phyloP scores from a whole-genome alignment of 192 early-diverging fungal species.

The Umbelopsis ramanniana region DNA sequence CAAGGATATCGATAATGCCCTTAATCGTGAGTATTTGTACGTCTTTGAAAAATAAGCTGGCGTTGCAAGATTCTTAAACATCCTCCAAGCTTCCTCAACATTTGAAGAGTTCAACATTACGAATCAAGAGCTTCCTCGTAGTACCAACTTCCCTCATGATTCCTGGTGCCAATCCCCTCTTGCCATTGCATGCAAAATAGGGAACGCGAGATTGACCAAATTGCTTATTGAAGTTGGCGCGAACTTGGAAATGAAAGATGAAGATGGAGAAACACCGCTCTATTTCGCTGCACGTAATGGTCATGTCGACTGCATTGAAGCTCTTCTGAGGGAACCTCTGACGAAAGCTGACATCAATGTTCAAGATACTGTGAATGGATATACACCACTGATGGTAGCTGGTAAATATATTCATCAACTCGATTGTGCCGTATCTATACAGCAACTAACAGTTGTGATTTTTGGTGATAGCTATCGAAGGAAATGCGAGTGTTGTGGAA shows the following conservation, averaged over 20 bases:
- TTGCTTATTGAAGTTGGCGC: constrained; percentile 60
- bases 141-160: constrained; percentile 13
- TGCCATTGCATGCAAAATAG: constrained; percentile 55
- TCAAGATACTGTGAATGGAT: constrained; percentile 60
- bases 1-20: constrained; percentile 46
- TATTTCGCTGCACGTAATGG: constrained; percentile 58
- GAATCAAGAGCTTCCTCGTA: background rate
- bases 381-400: constrained; percentile 67
- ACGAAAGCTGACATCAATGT: constrained; percentile 49
- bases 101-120: constrained; percentile 9
- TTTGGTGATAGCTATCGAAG: constrained; percentile 58
- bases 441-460: background rate
- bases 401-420: constrained; percentile 35
- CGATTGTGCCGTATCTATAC: no score
- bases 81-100: background rate
- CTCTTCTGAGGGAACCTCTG: constrained; percentile 44
- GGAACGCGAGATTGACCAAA: constrained; percentile 48
- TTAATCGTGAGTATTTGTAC: constrained; percentile 28
- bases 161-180: constrained; percentile 46
- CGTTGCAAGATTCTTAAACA: background rate
- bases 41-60: constrained; percentile 16
- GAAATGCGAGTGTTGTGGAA: constrained; percentile 56
- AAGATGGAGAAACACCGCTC: constrained; percentile 72
- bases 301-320: constrained; percentile 51
- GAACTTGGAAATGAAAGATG: constrained; percentile 61